Evolutionary conservation across 2,329 filamentous ascomycete genomes (phyloP), one percentile per base, ranked within the genome.

Genomic region (Talaromyces sp.): DNA sequence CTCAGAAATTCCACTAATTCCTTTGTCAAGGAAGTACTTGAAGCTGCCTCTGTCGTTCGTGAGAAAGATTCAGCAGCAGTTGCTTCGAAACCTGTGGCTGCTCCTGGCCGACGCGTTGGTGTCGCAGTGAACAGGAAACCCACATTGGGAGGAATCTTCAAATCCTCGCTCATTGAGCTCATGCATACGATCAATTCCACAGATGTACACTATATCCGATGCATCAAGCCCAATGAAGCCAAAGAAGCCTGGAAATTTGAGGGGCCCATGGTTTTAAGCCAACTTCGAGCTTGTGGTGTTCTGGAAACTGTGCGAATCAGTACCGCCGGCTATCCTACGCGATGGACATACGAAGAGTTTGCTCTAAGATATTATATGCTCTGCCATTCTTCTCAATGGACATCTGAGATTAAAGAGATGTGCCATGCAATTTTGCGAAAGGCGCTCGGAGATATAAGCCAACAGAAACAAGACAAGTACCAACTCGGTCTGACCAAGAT

Each of bases 311-410:
- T 99, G 65, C 89, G 95, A 75, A 99, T 99, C 79, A 97, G 93
- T 81, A 96, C 91, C 76, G 95, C 95, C 69, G 95, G 95, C 68
- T 99, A 99, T 75, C 95, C 95, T 17, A 98, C 95, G 54, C 86
- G 95, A 76, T 99, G 95, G 96, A 98, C 95, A 0, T 99, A 97
- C 75, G 95, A 99, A 75, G 95, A 99, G 76, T 99, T 99, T 78
- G 95, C 95, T 19, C 83, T 97, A 66, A 89, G 95, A 67, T 99
- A 99, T 82, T 99, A 99, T 83, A 97, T 99, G 92, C 84, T 99
- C 68, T 92, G 97, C 57, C 92, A 89, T 60, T 98, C 95, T 3
- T 84, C 85, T 19, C 86, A 91, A 72, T 98, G 95, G 94, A 97
- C 93, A 4, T 89, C 92, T 0, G 93, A 98, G 77, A 97, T 99